phyloP scores from a whole-genome alignment of 2,329 filamentous ascomycete genomes.

The Endocalyx cinctus region DNA sequence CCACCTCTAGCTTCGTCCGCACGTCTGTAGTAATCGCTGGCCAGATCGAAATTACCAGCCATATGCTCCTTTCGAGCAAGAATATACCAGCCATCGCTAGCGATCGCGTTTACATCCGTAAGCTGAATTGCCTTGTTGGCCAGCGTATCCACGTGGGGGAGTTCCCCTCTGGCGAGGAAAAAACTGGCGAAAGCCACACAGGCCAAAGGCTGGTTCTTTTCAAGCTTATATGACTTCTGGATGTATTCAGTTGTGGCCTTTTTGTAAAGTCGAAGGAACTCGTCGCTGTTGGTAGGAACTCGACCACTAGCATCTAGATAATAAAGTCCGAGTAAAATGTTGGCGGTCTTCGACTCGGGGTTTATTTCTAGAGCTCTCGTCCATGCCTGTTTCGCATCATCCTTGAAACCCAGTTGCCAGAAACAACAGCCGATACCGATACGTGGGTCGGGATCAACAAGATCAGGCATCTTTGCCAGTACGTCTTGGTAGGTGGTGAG shows the following conservation, averaged over 20 bases:
- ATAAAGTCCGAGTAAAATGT: conserved; percentile 84
- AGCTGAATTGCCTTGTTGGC: conserved; percentile 91
- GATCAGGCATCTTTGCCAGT: conserved; percentile 75
- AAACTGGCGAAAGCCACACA: conserved; percentile 88
- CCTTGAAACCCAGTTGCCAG: conserved; percentile 93
- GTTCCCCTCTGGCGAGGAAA: conserved; percentile 78
- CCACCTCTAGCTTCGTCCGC: conserved; percentile 91
- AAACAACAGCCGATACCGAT: conserved; percentile 96
- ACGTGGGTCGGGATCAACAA: conserved; percentile 89
- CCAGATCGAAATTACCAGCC: conserved; percentile 66
- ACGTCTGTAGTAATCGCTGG: conserved; percentile 80
- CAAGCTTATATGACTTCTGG: conserved; percentile 87
- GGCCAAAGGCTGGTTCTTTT: conserved; percentile 85
- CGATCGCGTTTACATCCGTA: conserved; percentile 93
- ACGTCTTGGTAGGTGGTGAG: conserved; percentile 83
- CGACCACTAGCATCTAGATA: conserved; percentile 83
- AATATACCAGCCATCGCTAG: conserved; percentile 96
- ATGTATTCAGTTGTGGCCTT: conserved; percentile 93
- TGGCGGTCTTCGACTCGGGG: conserved; percentile 81
- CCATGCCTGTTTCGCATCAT: conserved; percentile 88
- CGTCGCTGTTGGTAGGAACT: conserved; percentile 75
- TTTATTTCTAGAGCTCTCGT: conserved; percentile 77
- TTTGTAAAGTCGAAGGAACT: conserved; percentile 82
- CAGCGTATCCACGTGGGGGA: conserved; percentile 76
- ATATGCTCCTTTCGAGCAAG: conserved; percentile 89